phyloP scores from a whole-genome alignment of 2,329 filamentous ascomycete genomes.

The Immersiporthe knoxdaviesiana region DNA sequence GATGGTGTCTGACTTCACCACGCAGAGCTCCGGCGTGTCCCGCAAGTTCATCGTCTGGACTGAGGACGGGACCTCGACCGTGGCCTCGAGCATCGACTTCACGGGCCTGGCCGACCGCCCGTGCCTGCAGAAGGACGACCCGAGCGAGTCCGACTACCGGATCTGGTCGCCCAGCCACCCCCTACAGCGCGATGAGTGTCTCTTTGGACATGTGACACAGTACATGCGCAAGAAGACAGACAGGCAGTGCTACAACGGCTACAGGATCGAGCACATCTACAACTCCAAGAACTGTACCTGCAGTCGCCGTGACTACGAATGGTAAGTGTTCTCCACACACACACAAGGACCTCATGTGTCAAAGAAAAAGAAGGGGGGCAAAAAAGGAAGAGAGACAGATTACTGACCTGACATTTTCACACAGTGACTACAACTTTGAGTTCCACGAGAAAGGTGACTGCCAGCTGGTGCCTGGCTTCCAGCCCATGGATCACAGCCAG shows the following conservation, averaged over 20 bases:
- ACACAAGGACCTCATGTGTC: too few relatives aligned
- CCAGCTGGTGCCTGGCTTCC: conserved; percentile 72
- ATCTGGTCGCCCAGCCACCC: conserved; percentile 90
- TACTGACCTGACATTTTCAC: conserved; percentile 34
- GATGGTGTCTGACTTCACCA: conserved; percentile 78
- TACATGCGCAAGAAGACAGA: conserved; percentile 90
- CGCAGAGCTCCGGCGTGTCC: conserved; percentile 84
- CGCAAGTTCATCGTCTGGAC: conserved; percentile 94
- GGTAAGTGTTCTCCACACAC: conserved; percentile 58
- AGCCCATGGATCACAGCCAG: conserved; percentile 56
- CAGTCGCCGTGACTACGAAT: conserved; percentile 86
- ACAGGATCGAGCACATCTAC: conserved; percentile 71
- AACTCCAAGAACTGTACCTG: conserved; percentile 81
- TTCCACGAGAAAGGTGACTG: conserved; percentile 83
- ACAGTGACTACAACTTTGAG: conserved; percentile 91
- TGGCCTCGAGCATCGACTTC: conserved; percentile 88
- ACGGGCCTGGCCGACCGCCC: conserved; percentile 73
- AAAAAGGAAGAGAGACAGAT: too few relatives aligned
- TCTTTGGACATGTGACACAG: conserved; percentile 88
- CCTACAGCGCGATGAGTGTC: conserved; percentile 73
- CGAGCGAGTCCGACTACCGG: conserved; percentile 70
- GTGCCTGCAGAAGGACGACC: conserved; percentile 69
- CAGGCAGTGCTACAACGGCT: conserved; percentile 79
- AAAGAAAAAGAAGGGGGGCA: too few relatives aligned
- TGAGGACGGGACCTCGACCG: conserved; percentile 60